A percentile compares a stretch with the other conserved stretches of the same genome.
Conservation (phyloP, 495 filamentous ascomycete species). For the Astrothelium subdiscretum region DNA sequence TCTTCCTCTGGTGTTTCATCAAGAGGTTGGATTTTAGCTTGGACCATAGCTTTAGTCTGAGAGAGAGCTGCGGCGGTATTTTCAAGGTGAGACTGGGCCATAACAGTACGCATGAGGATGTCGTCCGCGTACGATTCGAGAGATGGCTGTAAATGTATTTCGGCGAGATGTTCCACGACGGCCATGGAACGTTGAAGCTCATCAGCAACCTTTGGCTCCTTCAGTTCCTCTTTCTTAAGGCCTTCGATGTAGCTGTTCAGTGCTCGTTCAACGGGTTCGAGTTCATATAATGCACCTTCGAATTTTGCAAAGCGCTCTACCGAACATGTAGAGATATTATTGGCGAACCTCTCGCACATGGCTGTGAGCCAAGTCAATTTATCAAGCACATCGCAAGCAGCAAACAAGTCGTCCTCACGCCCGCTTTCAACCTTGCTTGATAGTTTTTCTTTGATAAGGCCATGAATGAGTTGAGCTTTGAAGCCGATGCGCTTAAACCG, state of each 20-base stretch:
- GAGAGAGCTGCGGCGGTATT: slow-evolving; percentile 58
- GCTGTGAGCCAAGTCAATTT: slow-evolving; percentile 74
- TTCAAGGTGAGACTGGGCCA: slow-evolving; percentile 75
- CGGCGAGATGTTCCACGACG: slow-evolving; percentile 71
- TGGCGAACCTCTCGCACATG: slow-evolving; percentile 75
- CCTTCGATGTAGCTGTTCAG: slow-evolving; percentile 82
- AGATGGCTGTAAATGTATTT: slow-evolving; percentile 61
- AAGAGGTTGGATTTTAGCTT: slow-evolving; percentile 42
- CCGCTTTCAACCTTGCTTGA: slow-evolving; percentile 41
- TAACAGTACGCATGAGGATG: slow-evolving; percentile 55
- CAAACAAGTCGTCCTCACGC: slow-evolving; percentile 61
- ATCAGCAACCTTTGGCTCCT: slow-evolving; percentile 63
- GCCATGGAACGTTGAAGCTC: slow-evolving; percentile 76
- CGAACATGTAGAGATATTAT: slow-evolving; percentile 61
- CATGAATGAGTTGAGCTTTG: slow-evolving; percentile 71
- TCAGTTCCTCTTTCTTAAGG: slow-evolving; percentile 74
- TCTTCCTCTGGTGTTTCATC: slow-evolving; percentile 39
- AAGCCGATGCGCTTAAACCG: slow-evolving; percentile 80
- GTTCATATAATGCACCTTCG: slow-evolving; percentile 68
- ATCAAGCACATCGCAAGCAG: slow-evolving; percentile 67
- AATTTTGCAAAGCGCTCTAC: slow-evolving; percentile 64
- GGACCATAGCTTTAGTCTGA: slow-evolving; percentile 50
- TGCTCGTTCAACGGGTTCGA: slow-evolving; percentile 85
- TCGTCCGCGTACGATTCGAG: slow-evolving; percentile 72
- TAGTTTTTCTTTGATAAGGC: slow-evolving; percentile 66